A percentile compares a stretch with the other conserved stretches of the same genome.
These are phyloP conservation scores for Salix dunnii DNA, from an alignment of 345 rosid genomes.

Conservation along the genomic window DNA sequence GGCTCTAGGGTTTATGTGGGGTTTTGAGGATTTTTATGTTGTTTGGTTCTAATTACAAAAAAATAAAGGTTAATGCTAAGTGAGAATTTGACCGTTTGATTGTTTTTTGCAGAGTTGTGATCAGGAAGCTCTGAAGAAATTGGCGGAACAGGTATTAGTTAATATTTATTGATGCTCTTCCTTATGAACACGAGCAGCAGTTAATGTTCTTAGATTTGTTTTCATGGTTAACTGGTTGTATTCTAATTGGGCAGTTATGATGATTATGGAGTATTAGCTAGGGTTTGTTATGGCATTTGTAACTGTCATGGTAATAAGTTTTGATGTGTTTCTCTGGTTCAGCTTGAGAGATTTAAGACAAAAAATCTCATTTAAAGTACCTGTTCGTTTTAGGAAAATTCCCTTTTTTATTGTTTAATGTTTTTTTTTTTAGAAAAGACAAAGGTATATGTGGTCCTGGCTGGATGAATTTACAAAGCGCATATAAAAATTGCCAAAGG, in stretches of 20 bases:
- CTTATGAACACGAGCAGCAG: not conserved
- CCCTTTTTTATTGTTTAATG: not conserved
- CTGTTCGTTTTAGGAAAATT: too few species aligned
- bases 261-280: not conserved
- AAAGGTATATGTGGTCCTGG: not conserved
- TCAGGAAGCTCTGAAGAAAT: constrained; percentile 59
- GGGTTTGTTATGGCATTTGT: not conserved
- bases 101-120: constrained; percentile 43
- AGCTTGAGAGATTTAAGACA: not conserved
- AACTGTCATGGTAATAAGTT: not conserved
- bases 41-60: not conserved
- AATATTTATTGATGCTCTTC: not conserved
- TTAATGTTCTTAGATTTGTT: not conserved
- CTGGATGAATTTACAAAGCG: not conserved
- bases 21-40: not conserved
- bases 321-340: not conserved
- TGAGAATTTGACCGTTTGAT: not conserved
- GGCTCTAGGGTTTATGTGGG: not conserved
- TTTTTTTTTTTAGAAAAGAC: not conserved
- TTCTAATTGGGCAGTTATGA: not conserved
- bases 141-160: constrained; percentile 39
- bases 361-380: too few species aligned
- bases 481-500: not conserved
- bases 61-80: not conserved
- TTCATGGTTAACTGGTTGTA: not conserved